phyloP scores from a whole-genome alignment of 1,284 basidiomycete genomes.

The Puccinia triticina region DNA sequence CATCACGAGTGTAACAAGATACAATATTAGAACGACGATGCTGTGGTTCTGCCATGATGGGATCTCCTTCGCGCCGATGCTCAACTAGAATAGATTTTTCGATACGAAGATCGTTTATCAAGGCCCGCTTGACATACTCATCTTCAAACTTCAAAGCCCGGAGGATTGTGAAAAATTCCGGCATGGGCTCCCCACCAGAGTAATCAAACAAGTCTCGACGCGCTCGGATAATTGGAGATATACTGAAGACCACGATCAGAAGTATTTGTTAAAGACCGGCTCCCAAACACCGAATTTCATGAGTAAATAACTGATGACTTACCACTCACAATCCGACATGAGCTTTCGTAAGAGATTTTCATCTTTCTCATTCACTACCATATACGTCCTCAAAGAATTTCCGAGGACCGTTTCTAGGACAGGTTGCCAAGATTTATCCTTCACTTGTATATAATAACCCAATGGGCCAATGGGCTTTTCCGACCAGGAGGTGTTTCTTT shows the following conservation, averaged over 20 bases:
- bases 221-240: constrained; percentile 55
- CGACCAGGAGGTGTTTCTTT: constrained; percentile 53
- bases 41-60: background rate
- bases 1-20: constrained; percentile 55
- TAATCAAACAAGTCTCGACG: constrained; percentile 58
- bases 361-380: constrained; percentile 75
- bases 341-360: constrained; percentile 68
- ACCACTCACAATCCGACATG: constrained; percentile 59
- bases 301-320: background rate
- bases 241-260: background rate
- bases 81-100: constrained; percentile 44
- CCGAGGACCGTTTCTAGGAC: constrained; percentile 73
- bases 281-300: background rate
- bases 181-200: constrained; percentile 57
- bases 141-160: constrained; percentile 55
- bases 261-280: background rate
- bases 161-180: constrained; percentile 56
- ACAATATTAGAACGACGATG: constrained; percentile 56
- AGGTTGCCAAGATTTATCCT: constrained; percentile 65
- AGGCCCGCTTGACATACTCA: constrained; percentile 43
- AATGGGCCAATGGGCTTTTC: constrained; percentile 81
- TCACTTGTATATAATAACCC: constrained; percentile 75
- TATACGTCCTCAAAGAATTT: constrained; percentile 71
- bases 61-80: constrained; percentile 44
- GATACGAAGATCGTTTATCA: constrained; percentile 47